Base-by-base conservation (phyloP, 2,329 filamentous ascomycete species). In the Colletotrichum cereale region DNA sequence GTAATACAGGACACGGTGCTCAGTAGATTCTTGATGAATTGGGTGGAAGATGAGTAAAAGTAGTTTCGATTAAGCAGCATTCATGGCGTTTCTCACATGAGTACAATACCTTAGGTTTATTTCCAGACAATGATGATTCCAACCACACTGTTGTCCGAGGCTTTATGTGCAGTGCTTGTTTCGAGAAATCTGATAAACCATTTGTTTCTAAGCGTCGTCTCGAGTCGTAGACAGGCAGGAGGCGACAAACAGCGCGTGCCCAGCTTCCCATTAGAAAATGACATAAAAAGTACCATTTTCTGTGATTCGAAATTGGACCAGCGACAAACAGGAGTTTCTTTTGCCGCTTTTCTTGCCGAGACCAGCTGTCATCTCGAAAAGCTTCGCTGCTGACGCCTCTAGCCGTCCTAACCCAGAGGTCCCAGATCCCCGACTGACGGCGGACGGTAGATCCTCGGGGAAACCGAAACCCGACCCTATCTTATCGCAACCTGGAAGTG, bases 21-120 rank as follows among this genome's bases (percentile, higher is more conserved):
- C 56, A 56, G 56, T 55, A 57, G 62, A 53, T 71, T 52, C 61
- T 71, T 57, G 40, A 72, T 44, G 66, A 72, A 62, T 26, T 61
- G 62, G 55, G 60, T 50, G 29, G 56, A 66, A 56, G 36, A 61
- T 53, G 61, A 62, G 70, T 66, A 71, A 72, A 72, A 72, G 66
- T 71, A 72, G 66, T 71, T 66, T 66, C 56, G 62, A 66, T 47
- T 64, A 38, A 72, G 70, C 62, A 71, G 67, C 67, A 71, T 72
- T 71, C 62, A 64, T 69, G 70, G 66, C 70, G 70, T 72, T 69
- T 69, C n/a, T 66, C 38, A 70, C 61, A 71, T 66, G 67, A 68
- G 58, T 71, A 60, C 29, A 70, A 61, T 61, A 66, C 55, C 52
- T 62, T 66, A 52, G 48, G 61, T 50, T 63, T 63, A 44, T 31